Evolutionary conservation across 345 rosid species (phyloP).

Genomic region (Jatropha curcas): DNA sequence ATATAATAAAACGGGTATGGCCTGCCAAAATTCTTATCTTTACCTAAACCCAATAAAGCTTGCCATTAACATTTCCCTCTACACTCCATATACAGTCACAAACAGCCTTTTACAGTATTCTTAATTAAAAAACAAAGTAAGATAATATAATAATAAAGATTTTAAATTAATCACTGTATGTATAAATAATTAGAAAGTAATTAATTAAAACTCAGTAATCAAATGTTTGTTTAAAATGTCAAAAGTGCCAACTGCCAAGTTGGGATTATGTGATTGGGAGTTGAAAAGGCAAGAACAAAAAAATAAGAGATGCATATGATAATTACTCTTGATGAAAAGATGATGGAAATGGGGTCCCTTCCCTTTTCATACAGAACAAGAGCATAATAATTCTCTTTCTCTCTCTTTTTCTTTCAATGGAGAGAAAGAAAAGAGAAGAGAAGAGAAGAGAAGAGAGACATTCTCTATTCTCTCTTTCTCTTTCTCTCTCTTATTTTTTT

Average conservation of each 20-base stretch:
- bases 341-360: conserved; percentile 5
- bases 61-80: conserved; percentile 17
- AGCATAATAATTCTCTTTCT: conserved; percentile 30
- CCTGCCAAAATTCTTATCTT: conserved; percentile 43
- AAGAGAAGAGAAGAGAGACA: conserved; percentile 7
- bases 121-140: background rate
- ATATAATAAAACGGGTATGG: conserved; percentile 5
- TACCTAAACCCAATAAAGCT: conserved; percentile 49
- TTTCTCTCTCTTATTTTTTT: conserved; percentile 13
- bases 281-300: background rate
- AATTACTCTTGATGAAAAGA: background rate
- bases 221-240: background rate
- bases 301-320: background rate
- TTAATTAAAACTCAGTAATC: too few relatives aligned
- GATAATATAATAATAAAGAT: too few relatives aligned
- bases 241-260: too few relatives aligned
- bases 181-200: too few relatives aligned
- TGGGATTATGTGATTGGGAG: conserved; percentile 7
- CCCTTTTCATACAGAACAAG: conserved; percentile 13
- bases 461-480: background rate
- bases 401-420: background rate
- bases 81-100: conserved; percentile 41
- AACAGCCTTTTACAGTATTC: conserved; percentile 41
- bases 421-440: conserved; percentile 15
- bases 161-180: too few relatives aligned